Evolutionary conservation across 1,284 basidiomycete species (phyloP).

Genomic region (Mrakiaceae sp.): DNA sequence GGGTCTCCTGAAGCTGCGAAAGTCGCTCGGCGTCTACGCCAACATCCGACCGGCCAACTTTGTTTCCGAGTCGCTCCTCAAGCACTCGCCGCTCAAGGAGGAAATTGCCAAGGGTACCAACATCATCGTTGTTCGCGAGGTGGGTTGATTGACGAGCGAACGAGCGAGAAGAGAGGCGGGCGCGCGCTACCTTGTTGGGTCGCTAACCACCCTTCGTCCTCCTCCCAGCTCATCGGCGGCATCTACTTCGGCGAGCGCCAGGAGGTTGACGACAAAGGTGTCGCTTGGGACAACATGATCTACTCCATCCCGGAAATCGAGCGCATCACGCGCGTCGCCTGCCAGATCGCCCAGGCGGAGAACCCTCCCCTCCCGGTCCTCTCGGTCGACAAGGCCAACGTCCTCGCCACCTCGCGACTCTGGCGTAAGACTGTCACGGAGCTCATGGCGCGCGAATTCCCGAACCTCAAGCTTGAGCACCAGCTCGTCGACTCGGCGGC

Average conservation of each 20-base stretch:
- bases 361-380: slow-evolving; percentile 82
- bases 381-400: slow-evolving; percentile 98
- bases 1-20: slow-evolving; percentile 83
- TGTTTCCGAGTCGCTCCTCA: slow-evolving; percentile 78
- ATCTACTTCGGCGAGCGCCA: slow-evolving; percentile 87
- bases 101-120: slow-evolving; percentile 75
- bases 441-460: slow-evolving; percentile 70
- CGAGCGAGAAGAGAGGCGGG: not conserved
- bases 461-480: slow-evolving; percentile 74
- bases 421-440: slow-evolving; percentile 89
- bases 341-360: slow-evolving; percentile 72
- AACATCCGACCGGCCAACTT: slow-evolving; percentile 97
- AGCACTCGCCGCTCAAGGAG: slow-evolving; percentile 85
- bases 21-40: slow-evolving; percentile 86
- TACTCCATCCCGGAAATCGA: slow-evolving; percentile 88
- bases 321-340: slow-evolving; percentile 90
- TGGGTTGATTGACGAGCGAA: slow-evolving; percentile 43
- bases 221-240: slow-evolving; percentile 30
- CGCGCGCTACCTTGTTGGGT: not conserved
- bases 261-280: slow-evolving; percentile 57
- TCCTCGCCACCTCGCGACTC: slow-evolving; percentile 84
- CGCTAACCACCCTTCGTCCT: too few species aligned
- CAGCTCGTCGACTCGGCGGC: slow-evolving; percentile 91
- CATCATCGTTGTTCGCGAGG: slow-evolving; percentile 89
- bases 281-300: slow-evolving; percentile 81